Evolutionary conservation across 1,284 basidiomycete genomes (phyloP).

Genomic region (Afroboletus lepidellus): DNA sequence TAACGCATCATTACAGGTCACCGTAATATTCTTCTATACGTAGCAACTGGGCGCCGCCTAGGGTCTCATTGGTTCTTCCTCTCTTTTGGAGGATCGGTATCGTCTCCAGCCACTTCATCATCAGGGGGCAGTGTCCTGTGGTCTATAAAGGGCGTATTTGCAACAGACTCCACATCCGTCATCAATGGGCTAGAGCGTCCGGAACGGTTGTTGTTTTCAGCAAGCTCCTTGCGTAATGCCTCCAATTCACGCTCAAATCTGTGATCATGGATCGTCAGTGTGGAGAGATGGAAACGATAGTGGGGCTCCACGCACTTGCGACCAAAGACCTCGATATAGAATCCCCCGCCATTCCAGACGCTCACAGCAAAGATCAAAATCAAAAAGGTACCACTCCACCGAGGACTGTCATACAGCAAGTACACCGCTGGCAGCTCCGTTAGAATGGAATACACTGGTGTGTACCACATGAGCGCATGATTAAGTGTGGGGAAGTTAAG

Average conservation of each 20-base stretch:
- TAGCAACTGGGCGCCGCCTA: neutral
- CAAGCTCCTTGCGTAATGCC: conserved; percentile 81
- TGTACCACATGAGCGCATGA: neutral
- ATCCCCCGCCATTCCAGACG: conserved; percentile 83
- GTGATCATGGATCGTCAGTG: conserved; percentile 9
- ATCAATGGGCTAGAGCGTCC: conserved; percentile 53
- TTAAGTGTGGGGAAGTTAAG: neutral
- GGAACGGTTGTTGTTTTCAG: conserved; percentile 56
- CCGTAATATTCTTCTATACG: conserved; percentile 9
- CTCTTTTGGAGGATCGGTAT: conserved; percentile 8
- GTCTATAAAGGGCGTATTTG: conserved; percentile 30
- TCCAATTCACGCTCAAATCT: conserved; percentile 92
- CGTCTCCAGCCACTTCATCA: conserved; percentile 15
- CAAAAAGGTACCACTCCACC: conserved; percentile 76
- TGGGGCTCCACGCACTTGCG: conserved; percentile 66
- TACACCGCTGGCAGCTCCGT: conserved; percentile 87
- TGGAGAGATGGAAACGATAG: neutral
- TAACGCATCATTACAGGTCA: conserved; percentile 20
- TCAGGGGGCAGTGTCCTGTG: conserved; percentile 19
- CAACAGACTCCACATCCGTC: conserved; percentile 39
- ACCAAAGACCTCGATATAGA: conserved; percentile 94
- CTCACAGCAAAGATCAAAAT: conserved; percentile 77
- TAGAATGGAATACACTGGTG: conserved; percentile 76
- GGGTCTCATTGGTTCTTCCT: conserved; percentile 31
- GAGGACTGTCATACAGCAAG: conserved; percentile 73